Evolutionary conservation across 257 asterid species (phyloP), one percentile per base, ranked within the genome.

Genomic region (Salvia hispanica): DNA sequence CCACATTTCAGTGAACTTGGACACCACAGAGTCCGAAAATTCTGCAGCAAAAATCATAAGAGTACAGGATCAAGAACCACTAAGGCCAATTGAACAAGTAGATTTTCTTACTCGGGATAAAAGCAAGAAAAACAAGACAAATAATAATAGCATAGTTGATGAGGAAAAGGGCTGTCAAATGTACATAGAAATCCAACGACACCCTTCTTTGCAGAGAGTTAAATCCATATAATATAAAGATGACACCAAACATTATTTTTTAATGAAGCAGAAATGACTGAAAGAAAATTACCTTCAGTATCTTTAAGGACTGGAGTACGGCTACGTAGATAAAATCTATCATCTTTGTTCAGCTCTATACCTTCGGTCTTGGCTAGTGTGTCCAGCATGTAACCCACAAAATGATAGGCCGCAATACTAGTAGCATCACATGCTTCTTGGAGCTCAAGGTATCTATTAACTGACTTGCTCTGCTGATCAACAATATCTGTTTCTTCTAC

Each of bases 371-470:
- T 66, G 39, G 95, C 85, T 67, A 86, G 77, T 70, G 79, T 80
- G 44, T 83, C 75, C 72, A 93, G 69, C 72, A 85, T 70, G 72
- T 73, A 64, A 70, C 89, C 96, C 36, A 83, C 83, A 69, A 84
- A 71, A 56, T 66, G 69, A 72, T 87, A 84, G 58, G 91, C 88
- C 53, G 74, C 74, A 82, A 83, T 80, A 70, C 91, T 84, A 45
- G 95, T 78, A 55, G 52, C 76, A 77, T 94, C 97, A 81, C 96
- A 86, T 76, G 92, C 95, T 81, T 83, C 86, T 81, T 94, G 97
- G 66, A 88, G 71, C 51, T 74, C 77, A 64, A 88, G 96, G 85
- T 93, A 93, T 55, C 67, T 70, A 73, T 86, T 93, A 40, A 69
- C 57, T 9, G 39, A 57, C 58, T 58, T 31, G 60, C 70, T 76